Evolutionary conservation across 495 filamentous ascomycete species (phyloP).

Genomic region (Neurospora cerealis): DNA sequence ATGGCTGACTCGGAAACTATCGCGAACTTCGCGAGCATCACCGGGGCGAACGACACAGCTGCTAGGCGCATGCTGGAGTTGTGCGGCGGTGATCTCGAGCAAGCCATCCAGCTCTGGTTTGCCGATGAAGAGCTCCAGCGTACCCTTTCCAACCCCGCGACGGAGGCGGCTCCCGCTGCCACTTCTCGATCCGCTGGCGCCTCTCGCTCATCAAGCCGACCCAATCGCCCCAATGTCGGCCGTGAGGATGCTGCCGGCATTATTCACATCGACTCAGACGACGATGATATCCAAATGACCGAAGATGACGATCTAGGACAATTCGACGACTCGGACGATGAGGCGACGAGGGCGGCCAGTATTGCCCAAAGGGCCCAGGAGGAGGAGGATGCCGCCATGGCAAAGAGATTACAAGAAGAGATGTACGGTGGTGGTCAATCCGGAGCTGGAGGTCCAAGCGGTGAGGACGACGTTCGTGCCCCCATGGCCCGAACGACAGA

Average conservation of each 20-base stretch:
- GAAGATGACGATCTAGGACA: conserved; percentile 39
- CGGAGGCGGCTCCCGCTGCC: conserved; percentile 18
- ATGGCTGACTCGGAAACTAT: conserved; percentile 58
- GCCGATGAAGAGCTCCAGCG: conserved; percentile 62
- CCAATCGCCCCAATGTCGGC: conserved; percentile 20
- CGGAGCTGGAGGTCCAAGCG: conserved; percentile 18
- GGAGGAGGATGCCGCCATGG: conserved; percentile 92
- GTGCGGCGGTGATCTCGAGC: conserved; percentile 68
- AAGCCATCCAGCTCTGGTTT: conserved; percentile 84
- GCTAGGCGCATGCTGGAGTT: conserved; percentile 74
- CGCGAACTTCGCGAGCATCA: conserved; percentile 58
- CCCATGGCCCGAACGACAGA: conserved; percentile 88
- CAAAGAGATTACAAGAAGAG: conserved; percentile 82
- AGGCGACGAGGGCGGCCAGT: conserved; percentile 23
- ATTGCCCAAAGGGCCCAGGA: conserved; percentile 36
- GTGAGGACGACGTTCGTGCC: conserved; percentile 64
- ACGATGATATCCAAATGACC: conserved; percentile 49
- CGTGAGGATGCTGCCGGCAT: conserved; percentile 49
- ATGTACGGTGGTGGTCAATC: conserved; percentile 53
- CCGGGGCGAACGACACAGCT: conserved; percentile 46
- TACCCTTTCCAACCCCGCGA: conserved; percentile 30
- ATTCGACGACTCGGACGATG: conserved; percentile 16
- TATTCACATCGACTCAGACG: conserved; percentile 62
- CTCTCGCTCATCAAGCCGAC: conserved; percentile 2
- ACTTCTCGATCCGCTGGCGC: conserved; percentile 10